Evolutionary conservation across 2,329 filamentous ascomycete genomes (phyloP).

Genomic region (Lojkania enalia): DNA sequence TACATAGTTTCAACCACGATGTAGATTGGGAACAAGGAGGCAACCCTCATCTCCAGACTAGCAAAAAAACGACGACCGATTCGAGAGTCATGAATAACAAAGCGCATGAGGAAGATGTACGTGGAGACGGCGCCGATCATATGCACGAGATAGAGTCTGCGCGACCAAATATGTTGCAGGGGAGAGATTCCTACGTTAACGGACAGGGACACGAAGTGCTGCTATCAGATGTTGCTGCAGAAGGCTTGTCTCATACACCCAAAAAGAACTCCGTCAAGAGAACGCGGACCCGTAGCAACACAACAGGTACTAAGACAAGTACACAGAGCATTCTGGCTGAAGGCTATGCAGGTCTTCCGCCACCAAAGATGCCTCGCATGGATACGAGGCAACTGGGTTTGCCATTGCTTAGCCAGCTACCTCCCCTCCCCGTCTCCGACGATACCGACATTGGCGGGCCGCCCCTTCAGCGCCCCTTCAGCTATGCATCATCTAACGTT

Average conservation of each 20-base stretch:
- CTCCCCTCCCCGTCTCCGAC: slow-evolving; percentile 69
- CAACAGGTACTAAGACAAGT: slow-evolving; percentile 34
- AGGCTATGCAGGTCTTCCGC: slow-evolving; percentile 58
- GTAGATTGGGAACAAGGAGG: slow-evolving; percentile 64
- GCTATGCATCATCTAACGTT: slow-evolving; percentile 50
- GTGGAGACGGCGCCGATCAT: slow-evolving; percentile 75
- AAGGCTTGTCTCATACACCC: slow-evolving; percentile 57
- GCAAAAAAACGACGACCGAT: slow-evolving; percentile 60
- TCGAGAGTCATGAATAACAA: slow-evolving; percentile 62
- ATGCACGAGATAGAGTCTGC: slow-evolving; percentile 60
- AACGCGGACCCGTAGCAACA: slow-evolving; percentile 37
- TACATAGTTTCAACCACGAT: slow-evolving; percentile 76
- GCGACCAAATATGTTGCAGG: slow-evolving; percentile 62
- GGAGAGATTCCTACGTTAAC: slow-evolving; percentile 71
- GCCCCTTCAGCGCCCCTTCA: slow-evolving; percentile 59
- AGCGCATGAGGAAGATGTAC: slow-evolving; percentile 73
- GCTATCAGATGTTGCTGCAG: slow-evolving; percentile 63
- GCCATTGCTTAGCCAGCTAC: slow-evolving; percentile 69
- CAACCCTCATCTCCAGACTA: slow-evolving; percentile 60
- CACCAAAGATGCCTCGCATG: slow-evolving; percentile 61
- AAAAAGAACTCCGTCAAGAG: slow-evolving; percentile 49
- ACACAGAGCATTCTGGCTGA: slow-evolving; percentile 32
- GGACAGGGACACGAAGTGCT: slow-evolving; percentile 71
- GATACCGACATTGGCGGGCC: slow-evolving; percentile 84
- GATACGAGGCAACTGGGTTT: slow-evolving; percentile 70